A percentile compares a stretch with the other conserved stretches of the same genome.
Evolutionary conservation across 495 filamentous ascomycete species (phyloP).

Genomic region (Talaromyces adpressus): DNA sequence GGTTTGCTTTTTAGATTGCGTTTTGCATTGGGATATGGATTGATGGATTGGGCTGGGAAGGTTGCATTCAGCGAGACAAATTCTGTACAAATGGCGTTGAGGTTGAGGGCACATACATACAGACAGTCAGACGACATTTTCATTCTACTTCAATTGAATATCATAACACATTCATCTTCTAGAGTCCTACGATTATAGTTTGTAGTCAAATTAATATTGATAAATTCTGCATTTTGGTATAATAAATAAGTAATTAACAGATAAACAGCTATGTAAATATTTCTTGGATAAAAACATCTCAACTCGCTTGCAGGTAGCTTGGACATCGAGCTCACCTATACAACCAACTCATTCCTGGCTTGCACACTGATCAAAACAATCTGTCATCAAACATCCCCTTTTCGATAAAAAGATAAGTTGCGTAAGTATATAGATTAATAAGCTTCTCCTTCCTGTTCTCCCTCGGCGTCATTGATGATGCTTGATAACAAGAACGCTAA

Average conservation of each 20-base stretch:
- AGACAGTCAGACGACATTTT: not conserved
- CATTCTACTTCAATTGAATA: not conserved
- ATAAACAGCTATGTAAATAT: slow-evolving; percentile 6
- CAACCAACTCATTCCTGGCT: not conserved
- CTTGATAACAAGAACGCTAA: not conserved
- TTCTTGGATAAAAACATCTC: not conserved
- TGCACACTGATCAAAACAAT: not conserved
- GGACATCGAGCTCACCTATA: not conserved
- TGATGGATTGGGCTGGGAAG: not conserved
- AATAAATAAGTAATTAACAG: slow-evolving; percentile 7
- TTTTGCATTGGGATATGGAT: not conserved
- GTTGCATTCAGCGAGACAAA: not conserved
- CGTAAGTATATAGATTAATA: not conserved
- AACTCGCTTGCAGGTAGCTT: not conserved
- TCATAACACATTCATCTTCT: not conserved
- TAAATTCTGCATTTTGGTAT: not conserved
- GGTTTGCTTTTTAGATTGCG: not conserved
- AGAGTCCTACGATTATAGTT: not conserved
- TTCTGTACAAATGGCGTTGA: not conserved
- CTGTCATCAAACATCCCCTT: not conserved
- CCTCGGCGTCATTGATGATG: not conserved
- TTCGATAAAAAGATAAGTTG: not conserved
- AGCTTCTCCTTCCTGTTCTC: not conserved
- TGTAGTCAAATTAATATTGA: not conserved
- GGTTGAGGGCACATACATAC: not conserved